phyloP scores from a whole-genome alignment of 1,284 basidiomycete species.

The Apiotrichum siamense region DNA sequence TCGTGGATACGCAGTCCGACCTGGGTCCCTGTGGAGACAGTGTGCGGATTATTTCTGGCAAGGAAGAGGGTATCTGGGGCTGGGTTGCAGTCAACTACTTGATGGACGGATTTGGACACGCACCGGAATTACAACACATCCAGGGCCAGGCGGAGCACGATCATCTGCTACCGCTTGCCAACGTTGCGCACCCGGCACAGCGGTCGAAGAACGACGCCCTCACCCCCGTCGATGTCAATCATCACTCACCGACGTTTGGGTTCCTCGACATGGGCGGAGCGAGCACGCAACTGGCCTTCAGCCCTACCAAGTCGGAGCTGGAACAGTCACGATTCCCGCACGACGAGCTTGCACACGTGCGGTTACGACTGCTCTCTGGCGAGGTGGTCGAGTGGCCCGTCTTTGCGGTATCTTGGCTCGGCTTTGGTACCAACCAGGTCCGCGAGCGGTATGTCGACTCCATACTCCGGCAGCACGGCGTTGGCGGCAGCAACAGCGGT shows the following conservation, averaged over 20 bases:
- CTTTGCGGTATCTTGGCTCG: constrained; percentile 97
- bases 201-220: constrained; percentile 22
- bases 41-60: constrained; percentile 90
- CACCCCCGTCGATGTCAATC: constrained; percentile 43
- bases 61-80: constrained; percentile 96
- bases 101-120: constrained; percentile 86
- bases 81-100: constrained; percentile 99
- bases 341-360: constrained; percentile 70
- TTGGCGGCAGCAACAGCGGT: too few relatives aligned
- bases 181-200: constrained; percentile 30
- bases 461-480: constrained; percentile 49
- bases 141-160: constrained; percentile 23
- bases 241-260: constrained; percentile 72
- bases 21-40: constrained; percentile 78
- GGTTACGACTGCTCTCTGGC: constrained; percentile 74
- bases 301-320: constrained; percentile 55
- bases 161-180: constrained; percentile 36
- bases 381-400: constrained; percentile 84
- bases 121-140: constrained; percentile 21
- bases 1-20: constrained; percentile 50
- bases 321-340: constrained; percentile 48
- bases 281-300: constrained; percentile 96
- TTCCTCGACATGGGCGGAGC: constrained; percentile 99
- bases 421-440: constrained; percentile 95
- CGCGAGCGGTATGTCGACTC: constrained; percentile 80